Evolutionary conservation across 2,329 filamentous ascomycete genomes (phyloP).

Genomic region (Tympanopsis confertula): DNA sequence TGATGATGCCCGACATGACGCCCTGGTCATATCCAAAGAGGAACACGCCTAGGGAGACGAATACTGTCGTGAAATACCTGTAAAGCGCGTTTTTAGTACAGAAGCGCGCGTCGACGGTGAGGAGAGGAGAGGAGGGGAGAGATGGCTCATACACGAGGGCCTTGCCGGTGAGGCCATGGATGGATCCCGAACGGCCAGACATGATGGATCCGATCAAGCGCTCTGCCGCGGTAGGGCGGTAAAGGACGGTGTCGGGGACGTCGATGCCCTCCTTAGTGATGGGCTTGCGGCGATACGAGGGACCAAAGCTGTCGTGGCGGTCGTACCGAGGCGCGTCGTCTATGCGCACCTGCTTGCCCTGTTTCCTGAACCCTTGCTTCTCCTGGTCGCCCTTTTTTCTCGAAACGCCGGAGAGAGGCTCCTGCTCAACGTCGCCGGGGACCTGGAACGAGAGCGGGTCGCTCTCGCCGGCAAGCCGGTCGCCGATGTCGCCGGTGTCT

Average conservation of each 20-base stretch:
- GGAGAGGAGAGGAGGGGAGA: background rate
- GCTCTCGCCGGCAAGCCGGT: background rate
- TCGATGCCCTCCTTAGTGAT: background rate
- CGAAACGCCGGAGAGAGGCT: background rate
- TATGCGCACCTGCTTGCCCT: background rate
- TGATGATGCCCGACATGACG: constrained; percentile 39
- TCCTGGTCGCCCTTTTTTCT: too few relatives aligned
- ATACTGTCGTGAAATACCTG: constrained; percentile 90
- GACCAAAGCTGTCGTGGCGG: background rate
- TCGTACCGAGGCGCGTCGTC: background rate
- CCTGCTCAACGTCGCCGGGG: background rate
- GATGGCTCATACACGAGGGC: background rate
- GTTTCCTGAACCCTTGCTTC: too few relatives aligned
- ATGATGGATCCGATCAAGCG: background rate
- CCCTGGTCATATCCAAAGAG: constrained; percentile 22
- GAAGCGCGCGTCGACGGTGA: background rate
- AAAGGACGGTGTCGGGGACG: background rate
- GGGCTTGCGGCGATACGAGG: too few relatives aligned
- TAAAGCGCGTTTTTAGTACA: constrained; percentile 3
- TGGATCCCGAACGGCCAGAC: background rate
- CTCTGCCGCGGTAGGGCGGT: background rate
- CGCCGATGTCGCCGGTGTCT: background rate
- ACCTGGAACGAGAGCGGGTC: background rate
- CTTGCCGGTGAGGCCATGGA: background rate
- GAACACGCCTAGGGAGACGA: constrained; percentile 77